phyloP scores from a whole-genome alignment of 306 rosid genomes.

The Luffa aegyptiaca region DNA sequence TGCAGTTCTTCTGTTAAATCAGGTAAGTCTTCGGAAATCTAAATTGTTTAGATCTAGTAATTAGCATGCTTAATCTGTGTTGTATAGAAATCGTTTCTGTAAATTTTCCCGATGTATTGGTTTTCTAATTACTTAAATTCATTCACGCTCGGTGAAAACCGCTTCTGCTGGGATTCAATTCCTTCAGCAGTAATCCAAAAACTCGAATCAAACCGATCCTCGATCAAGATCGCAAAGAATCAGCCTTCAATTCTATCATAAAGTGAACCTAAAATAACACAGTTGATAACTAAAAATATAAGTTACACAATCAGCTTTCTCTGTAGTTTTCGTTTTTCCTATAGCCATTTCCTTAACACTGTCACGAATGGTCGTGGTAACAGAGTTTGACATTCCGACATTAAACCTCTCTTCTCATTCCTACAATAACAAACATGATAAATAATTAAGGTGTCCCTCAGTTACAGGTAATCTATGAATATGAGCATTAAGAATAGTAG shows the following conservation, averaged over 20 bases:
- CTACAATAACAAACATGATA: conserved; percentile 30
- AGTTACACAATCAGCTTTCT: conserved; percentile 90
- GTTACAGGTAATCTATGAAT: background rate
- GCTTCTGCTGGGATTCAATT: too few relatives aligned
- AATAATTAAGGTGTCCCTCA: background rate
- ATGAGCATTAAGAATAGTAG: background rate
- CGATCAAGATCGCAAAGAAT: background rate
- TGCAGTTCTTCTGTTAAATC: too few relatives aligned
- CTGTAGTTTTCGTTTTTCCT: conserved; percentile 75
- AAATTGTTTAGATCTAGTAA: too few relatives aligned
- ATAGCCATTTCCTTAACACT: conserved; percentile 76
- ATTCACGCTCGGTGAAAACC: too few relatives aligned
- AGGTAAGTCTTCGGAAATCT: too few relatives aligned
- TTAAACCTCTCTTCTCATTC: conserved; percentile 87
- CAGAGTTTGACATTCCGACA: conserved; percentile 80
- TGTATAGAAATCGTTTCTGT: too few relatives aligned
- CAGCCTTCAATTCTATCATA: background rate
- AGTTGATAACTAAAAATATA: background rate
- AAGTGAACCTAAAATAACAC: background rate
- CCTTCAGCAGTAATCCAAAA: background rate
- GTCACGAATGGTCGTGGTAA: conserved; percentile 74
- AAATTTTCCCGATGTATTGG: too few relatives aligned
- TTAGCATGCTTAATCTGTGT: too few relatives aligned
- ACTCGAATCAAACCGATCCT: background rate
- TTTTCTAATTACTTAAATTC: too few relatives aligned